Base-by-base conservation (phyloP, 2,329 filamentous ascomycete species). In the Chrysoporthe puriensis region DNA sequence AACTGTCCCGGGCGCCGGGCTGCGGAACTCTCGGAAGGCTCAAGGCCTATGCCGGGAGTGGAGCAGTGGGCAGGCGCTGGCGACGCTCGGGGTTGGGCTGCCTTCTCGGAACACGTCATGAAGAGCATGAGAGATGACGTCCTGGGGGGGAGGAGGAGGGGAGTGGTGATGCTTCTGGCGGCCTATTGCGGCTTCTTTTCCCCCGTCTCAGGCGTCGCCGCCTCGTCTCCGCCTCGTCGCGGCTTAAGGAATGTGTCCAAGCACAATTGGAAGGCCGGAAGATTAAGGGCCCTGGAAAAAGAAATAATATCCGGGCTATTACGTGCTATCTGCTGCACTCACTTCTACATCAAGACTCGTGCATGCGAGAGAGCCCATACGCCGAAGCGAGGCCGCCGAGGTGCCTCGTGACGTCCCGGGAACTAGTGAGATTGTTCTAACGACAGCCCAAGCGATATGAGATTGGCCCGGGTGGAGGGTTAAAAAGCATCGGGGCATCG, bases 1-100 rank as follows among this genome's bases (percentile, higher is more conserved):
- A 62, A 21, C 46, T 48, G 60, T 66, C 64, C 64, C 64, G 57
- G 64, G 58, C 34, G 21, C 54, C 54, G 54, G 52, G 34, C 16
- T 14, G 40, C 54, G 59, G 50, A 32, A 54, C 13, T 8, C 21
- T 54, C 50, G 50, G 50, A 26, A 32, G 11, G 50, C 21, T 13
- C 11, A 34, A 54, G 32, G 14, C 21, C 13, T 26, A 32, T 54
- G 50, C 50, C 50, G 50, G 50, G 32, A 54, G 50, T 54, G 50
- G 50, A 54, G 50, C 32, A 54, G 21, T 54, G 50, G 50, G 21
- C 50, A 34, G 32, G 21, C 4, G 21, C 50, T 54, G 50, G 32
- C 50, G 50, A 54, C 26, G 26, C 50, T 26, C 32, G 21, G 26
- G 32, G 50, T 36, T 57, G 50, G 32, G 50, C 18, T 57, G 54